Conservation (phyloP, 1,139 yeast species). For the Taphrina communis region DNA sequence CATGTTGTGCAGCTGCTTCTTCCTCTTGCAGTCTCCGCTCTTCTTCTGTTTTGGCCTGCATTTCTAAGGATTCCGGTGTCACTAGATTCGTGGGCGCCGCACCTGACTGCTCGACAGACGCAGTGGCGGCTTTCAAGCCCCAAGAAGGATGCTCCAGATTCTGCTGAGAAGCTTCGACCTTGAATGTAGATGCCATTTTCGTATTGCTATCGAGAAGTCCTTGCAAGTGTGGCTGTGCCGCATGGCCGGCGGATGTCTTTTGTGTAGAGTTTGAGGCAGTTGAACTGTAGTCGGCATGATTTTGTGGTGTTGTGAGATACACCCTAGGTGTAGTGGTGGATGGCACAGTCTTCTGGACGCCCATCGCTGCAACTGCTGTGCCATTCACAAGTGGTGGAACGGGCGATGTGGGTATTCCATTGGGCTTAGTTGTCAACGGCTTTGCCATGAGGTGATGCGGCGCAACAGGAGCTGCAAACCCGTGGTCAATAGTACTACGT, state of each 20-base stretch:
- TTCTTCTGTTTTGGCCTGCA: constrained; percentile 23
- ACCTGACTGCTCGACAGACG: background rate
- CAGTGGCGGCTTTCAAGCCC: background rate
- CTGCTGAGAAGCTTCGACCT: background rate
- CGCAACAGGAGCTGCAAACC: constrained; percentile 23
- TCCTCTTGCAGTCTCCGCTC: constrained; percentile 16
- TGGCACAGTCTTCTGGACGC: background rate
- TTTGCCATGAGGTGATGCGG: constrained; percentile 38
- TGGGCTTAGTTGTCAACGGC: background rate
- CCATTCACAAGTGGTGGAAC: background rate
- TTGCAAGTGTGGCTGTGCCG: background rate
- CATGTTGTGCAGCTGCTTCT: constrained; percentile 27
- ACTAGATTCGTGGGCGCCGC: background rate
- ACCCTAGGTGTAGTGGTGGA: background rate
- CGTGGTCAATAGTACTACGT: background rate
- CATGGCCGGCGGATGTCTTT: background rate
- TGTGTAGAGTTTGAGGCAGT: background rate
- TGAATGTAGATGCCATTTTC: background rate
- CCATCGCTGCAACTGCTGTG: background rate
- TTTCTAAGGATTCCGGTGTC: background rate
- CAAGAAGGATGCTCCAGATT: background rate
- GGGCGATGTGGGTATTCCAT: background rate
- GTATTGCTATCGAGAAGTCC: too few species aligned
- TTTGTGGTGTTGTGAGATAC: constrained; percentile 11
- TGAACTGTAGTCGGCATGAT: constrained; percentile 12